Base-by-base conservation (phyloP, 2,329 filamentous ascomycete genomes). In the Ophiostoma perfectum region DNA sequence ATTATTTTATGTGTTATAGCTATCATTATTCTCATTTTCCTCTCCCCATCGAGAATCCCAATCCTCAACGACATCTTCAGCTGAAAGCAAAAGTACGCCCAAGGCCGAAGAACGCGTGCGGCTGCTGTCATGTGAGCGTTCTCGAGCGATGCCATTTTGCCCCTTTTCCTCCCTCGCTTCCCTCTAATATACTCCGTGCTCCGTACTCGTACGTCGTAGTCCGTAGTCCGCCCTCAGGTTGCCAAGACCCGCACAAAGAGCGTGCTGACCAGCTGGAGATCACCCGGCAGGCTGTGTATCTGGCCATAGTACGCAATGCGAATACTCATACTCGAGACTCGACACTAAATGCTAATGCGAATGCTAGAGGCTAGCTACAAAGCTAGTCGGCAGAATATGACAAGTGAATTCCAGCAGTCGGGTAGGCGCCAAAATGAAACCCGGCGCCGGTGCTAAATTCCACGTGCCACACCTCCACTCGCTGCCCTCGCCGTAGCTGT, bases 351-450 rank as follows among this genome's bases (percentile, higher is more conserved):
- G 27, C 27, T 27, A 27, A 27, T 27, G 27, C 27, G 27, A 27
- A 27, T 27, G 27, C 27, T n/a, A 49, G n/a, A 52, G n/a, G 12
- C 49, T 55, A 55, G 49, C 49, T 27, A 18, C 49, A 63, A 27
- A 27, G 27, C 27, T 27, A 27, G 27, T 27, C 27, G 27, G 27
- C 27, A 27, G 27, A 27, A 42, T 41, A 18, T 36, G 36, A 63
- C 60, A 63, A 63, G 60, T 63, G 60, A 41, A 42, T n/a, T 63
- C 60, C 60, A 63, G 60, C 60, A 63, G 60, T 42, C 38, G 8
- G 60, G 60, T 63, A 63, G 60, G 60, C 60, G 60, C 60, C 60
- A 63, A 60, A 60, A 63, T 42, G 60, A 63, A 63, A 42, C 60
- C 60, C 60, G 60, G 60, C 60, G 39, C 38, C 16, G 39, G 60